phyloP scores from a whole-genome alignment of 2,329 filamentous ascomycete genomes.

The Zymoseptoria brevis region DNA sequence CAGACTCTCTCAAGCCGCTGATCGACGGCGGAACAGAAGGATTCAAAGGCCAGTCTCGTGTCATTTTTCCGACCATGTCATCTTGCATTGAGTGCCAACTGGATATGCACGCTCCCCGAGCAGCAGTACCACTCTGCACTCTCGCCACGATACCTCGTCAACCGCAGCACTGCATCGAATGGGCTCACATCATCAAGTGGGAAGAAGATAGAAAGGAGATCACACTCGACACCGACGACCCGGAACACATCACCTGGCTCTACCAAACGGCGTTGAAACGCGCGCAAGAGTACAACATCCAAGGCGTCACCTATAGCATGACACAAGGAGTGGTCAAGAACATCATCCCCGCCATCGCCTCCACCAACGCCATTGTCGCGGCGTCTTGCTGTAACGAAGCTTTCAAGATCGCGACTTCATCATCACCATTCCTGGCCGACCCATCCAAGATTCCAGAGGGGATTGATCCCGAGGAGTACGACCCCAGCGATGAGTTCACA shows the following conservation, averaged over 20 bases:
- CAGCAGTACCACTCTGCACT: constrained; percentile 93
- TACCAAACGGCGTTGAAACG: constrained; percentile 76
- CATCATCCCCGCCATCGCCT: constrained; percentile 96
- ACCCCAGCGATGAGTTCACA: constrained; percentile 14
- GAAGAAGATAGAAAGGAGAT: constrained; percentile 64
- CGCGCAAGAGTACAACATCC: constrained; percentile 80
- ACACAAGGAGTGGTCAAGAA: constrained; percentile 99
- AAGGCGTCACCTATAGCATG: constrained; percentile 87
- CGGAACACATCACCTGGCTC: constrained; percentile 95
- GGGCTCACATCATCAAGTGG: constrained; percentile 98
- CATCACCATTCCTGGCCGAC: constrained; percentile 70
- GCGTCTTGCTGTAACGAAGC: constrained; percentile 95
- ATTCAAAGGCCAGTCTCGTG: constrained; percentile 93
- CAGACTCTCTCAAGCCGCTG: constrained; percentile 82
- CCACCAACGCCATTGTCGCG: constrained; percentile 93
- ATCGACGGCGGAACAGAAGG: constrained; percentile 97
- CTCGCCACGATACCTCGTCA: constrained; percentile 93
- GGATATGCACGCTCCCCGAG: constrained; percentile 95
- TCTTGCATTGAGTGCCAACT: constrained; percentile 98
- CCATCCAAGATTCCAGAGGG: constrained; percentile 42
- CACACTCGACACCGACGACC: constrained; percentile 86
- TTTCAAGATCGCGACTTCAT: constrained; percentile 80
- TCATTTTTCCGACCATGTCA: constrained; percentile 84
- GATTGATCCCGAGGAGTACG: constrained; percentile 17
- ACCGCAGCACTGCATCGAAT: constrained; percentile 96